These are phyloP conservation scores for Pseudopithomyces chartarum DNA, from an alignment of 2,329 filamentous ascomycete species.

Conservation along the genomic window DNA sequence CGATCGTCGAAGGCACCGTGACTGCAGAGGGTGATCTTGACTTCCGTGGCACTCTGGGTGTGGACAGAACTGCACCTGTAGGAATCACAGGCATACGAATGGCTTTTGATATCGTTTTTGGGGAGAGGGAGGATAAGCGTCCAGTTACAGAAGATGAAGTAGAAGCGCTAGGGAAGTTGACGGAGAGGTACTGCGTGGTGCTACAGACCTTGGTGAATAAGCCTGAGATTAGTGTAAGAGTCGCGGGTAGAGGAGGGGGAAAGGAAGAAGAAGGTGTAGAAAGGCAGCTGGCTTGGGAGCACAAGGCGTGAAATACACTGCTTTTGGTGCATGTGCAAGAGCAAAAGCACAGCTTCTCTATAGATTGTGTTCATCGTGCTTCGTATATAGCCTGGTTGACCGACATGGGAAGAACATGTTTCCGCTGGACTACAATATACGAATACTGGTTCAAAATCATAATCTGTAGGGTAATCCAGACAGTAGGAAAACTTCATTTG, in stretches of 20 bases:
- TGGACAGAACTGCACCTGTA: slow-evolving; percentile 37
- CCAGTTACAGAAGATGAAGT: slow-evolving; percentile 50
- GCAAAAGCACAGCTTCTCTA: too few relatives aligned
- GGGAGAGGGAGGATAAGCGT: slow-evolving; percentile 29
- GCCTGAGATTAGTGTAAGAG: slow-evolving; percentile 31
- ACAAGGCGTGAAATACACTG: slow-evolving; percentile 1
- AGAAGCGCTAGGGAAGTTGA: slow-evolving; percentile 54
- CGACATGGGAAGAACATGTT: too few relatives aligned
- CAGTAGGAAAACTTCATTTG: too few relatives aligned
- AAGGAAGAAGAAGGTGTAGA: slow-evolving; percentile 25
- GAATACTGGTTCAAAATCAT: too few relatives aligned
- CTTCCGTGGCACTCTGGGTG: slow-evolving; percentile 56
- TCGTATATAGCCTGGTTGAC: too few relatives aligned
- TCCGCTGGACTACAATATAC: too few relatives aligned
- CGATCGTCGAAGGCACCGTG: slow-evolving; percentile 50
- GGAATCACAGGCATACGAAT: slow-evolving; percentile 53
- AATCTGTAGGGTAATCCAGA: too few relatives aligned
- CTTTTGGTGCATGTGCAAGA: too few relatives aligned
- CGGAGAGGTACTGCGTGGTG: slow-evolving; percentile 56
- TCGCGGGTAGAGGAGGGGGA: slow-evolving; percentile 24
- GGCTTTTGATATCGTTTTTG: slow-evolving; percentile 50
- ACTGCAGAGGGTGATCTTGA: slow-evolving; percentile 55
- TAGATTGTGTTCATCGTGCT: too few relatives aligned
- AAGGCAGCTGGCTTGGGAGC: slow-evolving; percentile 20
- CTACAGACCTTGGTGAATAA: slow-evolving; percentile 41